Percentiles rank a stretch among this genome's conserved stretches.
These are phyloP conservation scores for Lagenaria siceraria DNA, from an alignment of 306 rosid genomes.

Conservation along the genomic window DNA sequence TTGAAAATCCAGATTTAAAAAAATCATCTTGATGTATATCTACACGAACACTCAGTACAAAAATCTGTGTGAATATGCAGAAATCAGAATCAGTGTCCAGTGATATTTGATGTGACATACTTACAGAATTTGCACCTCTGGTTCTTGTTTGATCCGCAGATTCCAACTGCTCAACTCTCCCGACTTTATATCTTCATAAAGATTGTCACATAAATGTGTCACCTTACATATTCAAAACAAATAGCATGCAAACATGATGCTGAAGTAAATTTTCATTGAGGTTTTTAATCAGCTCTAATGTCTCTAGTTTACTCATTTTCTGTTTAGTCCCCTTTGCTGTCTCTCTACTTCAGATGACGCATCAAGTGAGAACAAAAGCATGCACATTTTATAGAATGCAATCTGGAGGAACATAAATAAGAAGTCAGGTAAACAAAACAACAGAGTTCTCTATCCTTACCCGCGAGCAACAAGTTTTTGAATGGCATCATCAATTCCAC, in stretches of 20 bases:
- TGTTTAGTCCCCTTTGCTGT: neutral
- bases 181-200: slow-evolving; percentile 81
- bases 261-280: neutral
- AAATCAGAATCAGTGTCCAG: neutral
- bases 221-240: neutral
- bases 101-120: slow-evolving; percentile 21
- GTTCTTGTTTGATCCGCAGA: slow-evolving; percentile 73
- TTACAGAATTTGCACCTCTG: slow-evolving; percentile 76
- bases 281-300: neutral
- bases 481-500: slow-evolving; percentile 95
- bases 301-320: neutral
- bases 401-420: neutral
- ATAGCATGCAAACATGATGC: neutral
- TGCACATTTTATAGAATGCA: neutral
- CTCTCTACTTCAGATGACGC: neutral
- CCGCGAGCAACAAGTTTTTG: slow-evolving; percentile 89
- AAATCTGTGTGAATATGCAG: neutral
- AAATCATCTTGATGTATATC: neutral
- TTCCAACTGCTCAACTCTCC: slow-evolving; percentile 87
- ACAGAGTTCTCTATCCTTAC: slow-evolving; percentile 33
- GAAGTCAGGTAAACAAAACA: neutral
- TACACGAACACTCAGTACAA: neutral
- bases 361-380: neutral
- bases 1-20: neutral
- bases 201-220: slow-evolving; percentile 2